phyloP scores from a whole-genome alignment of 495 filamentous ascomycete genomes.

The Ramalina intermedia region DNA sequence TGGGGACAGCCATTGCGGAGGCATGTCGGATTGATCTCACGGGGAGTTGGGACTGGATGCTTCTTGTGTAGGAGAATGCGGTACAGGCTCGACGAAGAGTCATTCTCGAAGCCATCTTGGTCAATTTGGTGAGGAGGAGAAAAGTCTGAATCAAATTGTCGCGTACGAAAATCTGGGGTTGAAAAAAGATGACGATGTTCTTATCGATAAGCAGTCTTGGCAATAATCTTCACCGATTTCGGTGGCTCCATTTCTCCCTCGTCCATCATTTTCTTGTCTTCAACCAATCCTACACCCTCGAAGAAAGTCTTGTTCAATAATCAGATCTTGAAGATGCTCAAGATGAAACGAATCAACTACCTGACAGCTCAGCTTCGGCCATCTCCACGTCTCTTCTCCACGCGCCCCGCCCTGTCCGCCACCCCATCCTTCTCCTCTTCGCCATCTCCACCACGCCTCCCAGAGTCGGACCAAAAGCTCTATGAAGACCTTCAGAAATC shows the following conservation, averaged over 20 bases:
- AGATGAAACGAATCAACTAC: not conserved
- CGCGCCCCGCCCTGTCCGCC: conserved; percentile 16
- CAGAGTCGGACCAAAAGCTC: conserved; percentile 78
- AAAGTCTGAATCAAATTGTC: not conserved
- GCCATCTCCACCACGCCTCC: conserved; percentile 71
- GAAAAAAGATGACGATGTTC: no score
- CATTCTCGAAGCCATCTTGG: not conserved
- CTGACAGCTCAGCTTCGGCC: not conserved
- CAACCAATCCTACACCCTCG: no score
- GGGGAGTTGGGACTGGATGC: not conserved
- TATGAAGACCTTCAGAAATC: conserved; percentile 72
- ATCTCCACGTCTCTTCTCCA: conserved; percentile 17
- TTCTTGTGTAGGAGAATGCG: not conserved
- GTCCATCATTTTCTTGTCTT: no score
- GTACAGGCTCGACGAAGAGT: not conserved
- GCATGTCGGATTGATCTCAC: conserved; percentile 5
- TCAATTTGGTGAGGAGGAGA: not conserved
- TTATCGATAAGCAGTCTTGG: no score
- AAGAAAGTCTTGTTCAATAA: no score
- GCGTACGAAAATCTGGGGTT: no score
- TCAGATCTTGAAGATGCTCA: no score
- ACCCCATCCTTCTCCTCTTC: conserved; percentile 25
- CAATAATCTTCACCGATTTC: no score
- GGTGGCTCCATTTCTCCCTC: no score
- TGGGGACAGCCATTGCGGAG: conserved; percentile 17